Base-by-base conservation (phyloP, 2,329 filamentous ascomycete genomes). In the Clarireedia paspali region DNA sequence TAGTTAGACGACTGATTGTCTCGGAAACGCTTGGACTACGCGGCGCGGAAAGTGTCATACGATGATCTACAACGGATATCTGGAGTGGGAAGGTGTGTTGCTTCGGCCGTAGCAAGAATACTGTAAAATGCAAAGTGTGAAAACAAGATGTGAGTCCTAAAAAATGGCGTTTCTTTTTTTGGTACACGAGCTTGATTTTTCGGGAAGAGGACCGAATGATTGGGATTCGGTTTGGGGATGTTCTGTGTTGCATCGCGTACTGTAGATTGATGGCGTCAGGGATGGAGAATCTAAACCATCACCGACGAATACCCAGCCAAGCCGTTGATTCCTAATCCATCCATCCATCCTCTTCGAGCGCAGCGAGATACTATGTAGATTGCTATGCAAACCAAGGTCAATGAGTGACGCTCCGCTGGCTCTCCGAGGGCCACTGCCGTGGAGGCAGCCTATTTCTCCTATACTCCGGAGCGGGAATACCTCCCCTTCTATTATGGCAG, bases 11-110 rank as follows among this genome's bases (percentile, higher is more conserved):
- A 30, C 27, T 30, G 7, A 30, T 40, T 40, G 39, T 40, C 39
- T 40, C 39, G 15, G 39, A 42, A 12, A 20, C 39, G n/a, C 20
- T 42, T 20, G 6, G 15, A 42, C 6, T 6, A 1, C 39, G 9
- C 39, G 15, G 20, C 39, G 15, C 9, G 9, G 15, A 36, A 47
- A 48, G 30, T 26, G 15, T 53, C 51, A 36, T 54, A 42, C 45
- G 52, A 54, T 54, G 34, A 49, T 49, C 36, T 40, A 9, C 45
- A 7, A n/a, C 47, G 42, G 24, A 23, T 26, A 26, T 47, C 50
- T 38, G 36, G 40, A 53, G 27, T 47, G 7, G 26, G 14, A 47
- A 53, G 14, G 48, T 40, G 20, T 20, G 20, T 1, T 20, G 30
- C 24, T 12, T 40, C 9, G 14, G 34, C 6, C 34, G 23, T 7